These are phyloP conservation scores for Groenewaldozyma tartarivorans DNA, from an alignment of 805 yeast genomes.

Conservation along the genomic window DNA sequence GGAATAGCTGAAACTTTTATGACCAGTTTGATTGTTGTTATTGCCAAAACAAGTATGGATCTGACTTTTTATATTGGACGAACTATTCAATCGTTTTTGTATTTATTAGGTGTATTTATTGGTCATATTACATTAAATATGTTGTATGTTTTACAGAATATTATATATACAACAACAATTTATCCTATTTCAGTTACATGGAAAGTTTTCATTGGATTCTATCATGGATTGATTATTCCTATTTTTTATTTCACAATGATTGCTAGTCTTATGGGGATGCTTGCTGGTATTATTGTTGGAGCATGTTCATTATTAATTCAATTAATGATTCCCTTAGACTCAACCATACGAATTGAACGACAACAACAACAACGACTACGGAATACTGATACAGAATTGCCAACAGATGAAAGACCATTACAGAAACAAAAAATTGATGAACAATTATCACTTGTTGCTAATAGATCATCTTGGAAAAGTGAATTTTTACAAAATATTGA, in stretches of 20 bases:
- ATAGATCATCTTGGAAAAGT: not conserved
- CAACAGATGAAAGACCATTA: not conserved
- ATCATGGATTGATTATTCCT: constrained; percentile 11
- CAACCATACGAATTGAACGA: not conserved
- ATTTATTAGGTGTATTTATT: too few species aligned
- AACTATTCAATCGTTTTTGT: too few species aligned
- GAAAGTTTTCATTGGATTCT: constrained; percentile 9
- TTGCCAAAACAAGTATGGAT: too few species aligned
- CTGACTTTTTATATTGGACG: too few species aligned
- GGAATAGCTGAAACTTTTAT: too few species aligned
- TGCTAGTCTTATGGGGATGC: constrained; percentile 14
- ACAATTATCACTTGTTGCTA: not conserved
- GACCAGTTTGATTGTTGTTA: too few species aligned
- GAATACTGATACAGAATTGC: too few species aligned
- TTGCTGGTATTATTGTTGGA: constrained; percentile 16
- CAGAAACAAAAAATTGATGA: not conserved
- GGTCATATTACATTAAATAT: too few species aligned
- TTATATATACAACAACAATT: not conserved
- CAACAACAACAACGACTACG: not conserved
- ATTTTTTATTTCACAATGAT: constrained; percentile 14
- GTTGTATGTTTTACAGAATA: too few species aligned
- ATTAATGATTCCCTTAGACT: constrained; percentile 8
- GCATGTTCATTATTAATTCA: constrained; percentile 12
- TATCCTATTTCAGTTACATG: constrained; percentile 9
- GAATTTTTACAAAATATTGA: too few species aligned